These are phyloP conservation scores for Astragalus glycyphyllos DNA, from an alignment of 306 rosid genomes.

Conservation along the genomic window DNA sequence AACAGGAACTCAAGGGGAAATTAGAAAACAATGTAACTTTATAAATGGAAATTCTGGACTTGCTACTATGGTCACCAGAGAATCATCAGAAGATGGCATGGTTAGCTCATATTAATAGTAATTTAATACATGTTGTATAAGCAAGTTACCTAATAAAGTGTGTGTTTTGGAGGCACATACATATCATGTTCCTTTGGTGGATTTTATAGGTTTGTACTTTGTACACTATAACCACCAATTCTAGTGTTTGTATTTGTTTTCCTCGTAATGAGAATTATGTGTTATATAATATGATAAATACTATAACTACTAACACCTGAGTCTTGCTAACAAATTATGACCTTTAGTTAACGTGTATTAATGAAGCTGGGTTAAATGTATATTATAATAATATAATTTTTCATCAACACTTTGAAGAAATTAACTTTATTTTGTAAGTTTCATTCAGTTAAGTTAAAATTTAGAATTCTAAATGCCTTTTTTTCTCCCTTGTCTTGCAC, in stretches of 20 bases:
- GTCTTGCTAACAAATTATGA: background rate
- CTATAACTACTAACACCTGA: background rate
- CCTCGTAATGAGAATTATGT: background rate
- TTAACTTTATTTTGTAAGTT: too few species aligned
- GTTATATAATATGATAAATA: background rate
- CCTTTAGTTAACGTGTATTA: background rate
- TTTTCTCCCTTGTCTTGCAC: too few species aligned
- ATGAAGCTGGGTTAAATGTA: too few species aligned
- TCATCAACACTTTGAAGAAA: too few species aligned
- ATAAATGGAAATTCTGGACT: conserved; percentile 39
- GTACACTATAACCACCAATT: background rate
- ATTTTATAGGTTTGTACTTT: background rate
- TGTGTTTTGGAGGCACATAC: conserved; percentile 4
- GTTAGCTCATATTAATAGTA: conserved; percentile 40
- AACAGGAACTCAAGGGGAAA: conserved; percentile 47
- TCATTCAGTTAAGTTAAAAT: too few species aligned
- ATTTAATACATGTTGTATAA: background rate
- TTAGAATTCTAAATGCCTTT: too few species aligned
- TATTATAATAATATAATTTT: too few species aligned
- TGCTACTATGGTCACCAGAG: background rate
- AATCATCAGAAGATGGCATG: conserved; percentile 23
- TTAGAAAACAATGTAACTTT: conserved; percentile 47
- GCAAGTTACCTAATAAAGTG: conserved; percentile 8
- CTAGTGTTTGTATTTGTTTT: conserved; percentile 4
- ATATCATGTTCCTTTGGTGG: conserved; percentile 5